Evolutionary conservation across 345 rosid species (phyloP).

Genomic region (Camelina laxa): DNA sequence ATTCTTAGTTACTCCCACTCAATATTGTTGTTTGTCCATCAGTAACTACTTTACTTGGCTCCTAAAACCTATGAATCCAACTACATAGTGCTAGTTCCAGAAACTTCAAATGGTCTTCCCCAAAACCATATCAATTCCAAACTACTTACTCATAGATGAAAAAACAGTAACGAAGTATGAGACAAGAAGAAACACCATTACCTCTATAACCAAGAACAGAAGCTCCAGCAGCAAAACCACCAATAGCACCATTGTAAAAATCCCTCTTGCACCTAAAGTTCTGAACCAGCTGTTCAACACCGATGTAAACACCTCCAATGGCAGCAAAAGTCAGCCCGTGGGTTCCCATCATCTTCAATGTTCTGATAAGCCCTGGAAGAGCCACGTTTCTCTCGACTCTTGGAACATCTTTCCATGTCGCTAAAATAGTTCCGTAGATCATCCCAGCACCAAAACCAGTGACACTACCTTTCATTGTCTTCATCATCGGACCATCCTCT

Average conservation of each 20-base stretch:
- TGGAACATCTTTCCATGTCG: conserved; percentile 95
- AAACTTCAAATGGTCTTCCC: conserved; percentile 1
- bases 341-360: conserved; percentile 95
- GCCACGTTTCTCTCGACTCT: conserved; percentile 97
- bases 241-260: conserved; percentile 87
- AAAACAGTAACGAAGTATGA: neutral
- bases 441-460: conserved; percentile 83
- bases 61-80: conserved; percentile 4
- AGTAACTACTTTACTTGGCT: neutral
- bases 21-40: neutral
- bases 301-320: conserved; percentile 95
- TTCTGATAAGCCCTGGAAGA: conserved; percentile 88
- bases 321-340: conserved; percentile 93
- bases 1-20: neutral
- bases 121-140: conserved; percentile 20
- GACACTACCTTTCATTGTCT: conserved; percentile 85
- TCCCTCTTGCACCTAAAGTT: conserved; percentile 79
- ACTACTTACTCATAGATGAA: conserved; percentile 14
- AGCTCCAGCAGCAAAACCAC: conserved; percentile 97
- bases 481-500: conserved; percentile 70
- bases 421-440: conserved; percentile 85
- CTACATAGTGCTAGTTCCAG: neutral
- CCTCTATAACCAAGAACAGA: conserved; percentile 84
- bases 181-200: conserved; percentile 32
- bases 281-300: conserved; percentile 91